Evolutionary conservation across 2,329 filamentous ascomycete species (phyloP), one percentile per base, ranked within the genome.

Genomic region (Fusarium foetens): DNA sequence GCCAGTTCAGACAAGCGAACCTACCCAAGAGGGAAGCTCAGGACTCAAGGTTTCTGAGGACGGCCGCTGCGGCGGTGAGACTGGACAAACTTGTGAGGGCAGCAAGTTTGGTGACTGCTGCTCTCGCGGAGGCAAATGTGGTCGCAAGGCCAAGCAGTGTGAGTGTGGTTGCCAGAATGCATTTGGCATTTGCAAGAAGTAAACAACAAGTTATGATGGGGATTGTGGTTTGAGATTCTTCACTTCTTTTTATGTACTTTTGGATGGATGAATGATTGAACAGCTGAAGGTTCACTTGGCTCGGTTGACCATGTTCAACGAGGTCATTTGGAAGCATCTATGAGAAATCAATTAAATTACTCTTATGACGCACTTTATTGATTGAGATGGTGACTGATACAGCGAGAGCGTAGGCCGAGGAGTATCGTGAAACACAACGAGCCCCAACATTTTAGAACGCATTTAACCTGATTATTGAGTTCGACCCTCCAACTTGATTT

Each of bases 101-200:
- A 83, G 81, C 66, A 53, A 70, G 14, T 84, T 81, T 61, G 84
- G 84, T 5, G 73, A 81, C 62, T 85, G 85, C 78, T 86, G 84
- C 78, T 84, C 82, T 21, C 77, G 74, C 61, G 76, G 77, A 68
- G 77, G 82, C 52, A 80, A 78, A 74, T 86, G 85, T 61, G 81
- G 82, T 10, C 77, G 74, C 45, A 80, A 79, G 68, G 76, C 74
- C 38, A 74, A 77, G 35, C 79, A 82, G 65, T 84, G 83, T 69
- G 77, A 76, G 16, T 79, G 77, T 42, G 80, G 80, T 19, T 84
- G 82, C 72, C 79, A 83, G 73, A 59, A 68, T 13, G 73, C 58
- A n/a, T 83, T 81, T 68, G 81, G 81, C 21, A 67, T 76, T 36
- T 84, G 82, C 74, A 66, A 71, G 72, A 61, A 73, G 59, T 61